Conservation (phyloP, 345 rosid species). For the Physaria fendleri region DNA sequence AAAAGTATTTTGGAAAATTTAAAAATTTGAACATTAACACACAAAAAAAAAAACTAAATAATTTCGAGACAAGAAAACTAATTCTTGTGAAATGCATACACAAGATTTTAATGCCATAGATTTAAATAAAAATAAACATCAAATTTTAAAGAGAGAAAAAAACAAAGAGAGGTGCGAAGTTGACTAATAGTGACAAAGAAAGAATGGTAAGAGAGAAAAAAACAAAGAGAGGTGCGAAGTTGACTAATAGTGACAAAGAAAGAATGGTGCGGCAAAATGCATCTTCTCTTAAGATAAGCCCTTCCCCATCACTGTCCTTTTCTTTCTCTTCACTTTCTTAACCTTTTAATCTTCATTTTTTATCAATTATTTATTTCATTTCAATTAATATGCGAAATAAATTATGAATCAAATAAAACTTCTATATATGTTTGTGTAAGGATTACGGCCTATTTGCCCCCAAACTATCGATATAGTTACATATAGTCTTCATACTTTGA, state of each 20-base stretch:
- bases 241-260: slow-evolving; percentile 39
- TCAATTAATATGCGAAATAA: neutral
- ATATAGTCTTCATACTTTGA: too few relatives aligned
- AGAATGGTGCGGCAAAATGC: slow-evolving; percentile 28
- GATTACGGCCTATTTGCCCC: too few relatives aligned
- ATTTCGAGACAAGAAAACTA: slow-evolving; percentile 2
- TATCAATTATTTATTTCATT: neutral
- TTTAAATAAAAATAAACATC: slow-evolving; percentile 17
- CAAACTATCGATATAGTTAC: too few relatives aligned
- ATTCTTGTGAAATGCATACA: slow-evolving; percentile 21
- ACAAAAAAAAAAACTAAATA: neutral
- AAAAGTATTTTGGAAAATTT: neutral
- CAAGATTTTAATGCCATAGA: slow-evolving; percentile 19
- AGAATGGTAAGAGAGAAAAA: slow-evolving; percentile 9
- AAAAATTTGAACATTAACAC: slow-evolving; percentile 5
- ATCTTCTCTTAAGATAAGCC: slow-evolving; percentile 36
- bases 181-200: slow-evolving; percentile 39
- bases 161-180: slow-evolving; percentile 30
- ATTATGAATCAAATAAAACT: neutral
- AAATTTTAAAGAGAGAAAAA: neutral
- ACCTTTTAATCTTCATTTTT: slow-evolving; percentile 22
- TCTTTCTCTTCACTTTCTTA: slow-evolving; percentile 29
- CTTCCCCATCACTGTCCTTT: slow-evolving; percentile 28
- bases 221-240: slow-evolving; percentile 30
- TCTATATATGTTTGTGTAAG: too few relatives aligned